Evolutionary conservation across 2,329 filamentous ascomycete genomes (phyloP), one percentile per base, ranked within the genome.

Genomic region (Stachybotrys chlorohalonatus): DNA sequence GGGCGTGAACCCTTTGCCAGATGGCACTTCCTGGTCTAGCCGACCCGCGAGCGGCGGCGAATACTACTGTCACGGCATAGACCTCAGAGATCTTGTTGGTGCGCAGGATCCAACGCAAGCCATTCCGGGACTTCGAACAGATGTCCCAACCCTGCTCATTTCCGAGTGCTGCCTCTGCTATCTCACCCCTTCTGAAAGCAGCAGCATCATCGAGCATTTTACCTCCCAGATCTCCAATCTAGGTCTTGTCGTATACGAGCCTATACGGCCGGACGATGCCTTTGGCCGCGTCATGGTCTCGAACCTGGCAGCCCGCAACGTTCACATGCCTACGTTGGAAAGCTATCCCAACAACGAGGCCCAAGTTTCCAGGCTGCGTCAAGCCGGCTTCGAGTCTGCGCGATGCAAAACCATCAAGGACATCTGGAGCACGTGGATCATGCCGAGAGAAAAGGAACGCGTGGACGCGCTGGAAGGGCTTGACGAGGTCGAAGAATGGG

Each of bases 101-200:
- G 36, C 59, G 32, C n/a, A 53, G 3, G 48, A 55, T 11, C 30
- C 51, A 7, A 24, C 24, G 32, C 36, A 42, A 13, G 55, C 31
- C 0, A 54, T 73, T 1, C 61, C 66, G 0, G 78, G 78, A 62
- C 60, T 83, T 74, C 62, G 81, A 73, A 65, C 71, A 61, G 63
- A 82, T 66, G 30, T 89, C 0, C 90, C 94, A 0, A 99, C 94
- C 0, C 73, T 99, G 8, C 72, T 99, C 30, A 78, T 99, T 7
- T 97, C 93, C 0, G 94, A 99, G 70, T 97, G 94, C 77, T 99
- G 94, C 67, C 80, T 99, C 36, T 90, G 94, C 68, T 99, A 99
- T 65, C 80, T 99, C 1, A 78, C 85, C 8, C 79, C 85, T 0
- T 64, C 78, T 0, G 79, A 85, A 52, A 86, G 91, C 0, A 75